These are phyloP conservation scores for Solanum commersonii DNA, from an alignment of 257 asterid species.

Conservation along the genomic window DNA sequence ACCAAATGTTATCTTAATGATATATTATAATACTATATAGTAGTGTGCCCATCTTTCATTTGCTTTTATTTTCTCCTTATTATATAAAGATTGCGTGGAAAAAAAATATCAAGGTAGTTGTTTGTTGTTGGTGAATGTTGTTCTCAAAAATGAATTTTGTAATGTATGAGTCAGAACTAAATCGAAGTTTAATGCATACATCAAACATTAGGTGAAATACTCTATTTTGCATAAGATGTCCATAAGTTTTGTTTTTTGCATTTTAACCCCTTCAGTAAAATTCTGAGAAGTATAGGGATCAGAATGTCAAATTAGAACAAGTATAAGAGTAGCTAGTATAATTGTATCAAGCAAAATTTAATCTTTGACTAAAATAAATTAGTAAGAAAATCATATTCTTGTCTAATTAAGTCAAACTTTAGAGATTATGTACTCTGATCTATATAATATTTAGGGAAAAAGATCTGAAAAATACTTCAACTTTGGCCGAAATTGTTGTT, in stretches of 20 bases:
- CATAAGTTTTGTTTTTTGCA: neutral
- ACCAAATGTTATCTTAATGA: no score
- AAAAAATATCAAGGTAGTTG: no score
- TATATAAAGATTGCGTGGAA: no score
- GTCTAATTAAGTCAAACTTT: neutral
- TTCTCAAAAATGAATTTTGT: no score
- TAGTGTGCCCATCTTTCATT: no score
- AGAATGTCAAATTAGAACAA: neutral
- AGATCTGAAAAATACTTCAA: accelerated
- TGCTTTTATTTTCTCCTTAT: no score
- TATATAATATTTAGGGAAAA: no score
- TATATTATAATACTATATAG: no score
- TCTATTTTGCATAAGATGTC: neutral
- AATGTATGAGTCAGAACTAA: neutral
- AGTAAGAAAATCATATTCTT: neutral
- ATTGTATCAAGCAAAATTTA: neutral
- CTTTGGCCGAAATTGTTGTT: no score
- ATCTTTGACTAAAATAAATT: neutral
- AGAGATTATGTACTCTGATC: no score
- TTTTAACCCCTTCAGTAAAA: neutral
- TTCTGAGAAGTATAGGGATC: neutral
- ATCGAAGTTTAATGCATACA: neutral
- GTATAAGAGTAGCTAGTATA: neutral
- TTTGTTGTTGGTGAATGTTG: no score
- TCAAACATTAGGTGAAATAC: no score